These are phyloP conservation scores for Silene noctiflora DNA, from an alignment of 179 eudicot genomes.

Conservation along the genomic window DNA sequence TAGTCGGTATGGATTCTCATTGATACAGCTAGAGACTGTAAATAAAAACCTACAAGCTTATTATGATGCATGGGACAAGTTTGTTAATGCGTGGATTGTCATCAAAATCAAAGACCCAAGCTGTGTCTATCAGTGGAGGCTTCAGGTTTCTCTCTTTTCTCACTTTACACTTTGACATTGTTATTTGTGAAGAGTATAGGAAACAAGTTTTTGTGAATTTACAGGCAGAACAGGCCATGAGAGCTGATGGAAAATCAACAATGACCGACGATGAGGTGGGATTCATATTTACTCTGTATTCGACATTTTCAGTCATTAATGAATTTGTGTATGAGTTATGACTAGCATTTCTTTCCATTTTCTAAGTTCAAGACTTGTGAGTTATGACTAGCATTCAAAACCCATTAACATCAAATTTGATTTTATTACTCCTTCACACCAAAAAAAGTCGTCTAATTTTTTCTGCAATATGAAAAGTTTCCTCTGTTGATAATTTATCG, in stretches of 20 bases:
- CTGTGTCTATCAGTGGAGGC: slow-evolving; percentile 91
- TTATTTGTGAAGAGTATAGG: not conserved
- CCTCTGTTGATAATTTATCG: not conserved
- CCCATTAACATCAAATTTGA: too few species aligned
- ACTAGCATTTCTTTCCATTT: too few species aligned
- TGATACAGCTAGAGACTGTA: slow-evolving; percentile 66
- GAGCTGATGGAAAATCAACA: slow-evolving; percentile 79
- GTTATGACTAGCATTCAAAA: too few species aligned
- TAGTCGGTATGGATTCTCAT: slow-evolving; percentile 3
- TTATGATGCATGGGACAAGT: slow-evolving; percentile 93
- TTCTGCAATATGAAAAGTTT: not conserved
- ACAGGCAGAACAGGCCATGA: slow-evolving; percentile 96
- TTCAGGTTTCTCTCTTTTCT: slow-evolving; percentile 56
- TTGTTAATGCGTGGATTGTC: slow-evolving; percentile 78
- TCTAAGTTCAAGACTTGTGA: too few species aligned
- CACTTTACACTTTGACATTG: not conserved
- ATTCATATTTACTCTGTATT: not conserved
- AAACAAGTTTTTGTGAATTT: slow-evolving; percentile 21
- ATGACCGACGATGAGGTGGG: slow-evolving; percentile 92
- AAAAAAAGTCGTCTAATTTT: too few species aligned
- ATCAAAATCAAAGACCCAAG: slow-evolving; percentile 88
- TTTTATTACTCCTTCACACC: too few species aligned
- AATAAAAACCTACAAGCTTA: slow-evolving; percentile 72
- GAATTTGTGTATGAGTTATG: too few species aligned
- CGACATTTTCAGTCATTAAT: not conserved